Percentiles rank a stretch among this genome's conserved stretches.
phyloP scores from a whole-genome alignment of 805 yeast species.

The Candida nemodendra region DNA sequence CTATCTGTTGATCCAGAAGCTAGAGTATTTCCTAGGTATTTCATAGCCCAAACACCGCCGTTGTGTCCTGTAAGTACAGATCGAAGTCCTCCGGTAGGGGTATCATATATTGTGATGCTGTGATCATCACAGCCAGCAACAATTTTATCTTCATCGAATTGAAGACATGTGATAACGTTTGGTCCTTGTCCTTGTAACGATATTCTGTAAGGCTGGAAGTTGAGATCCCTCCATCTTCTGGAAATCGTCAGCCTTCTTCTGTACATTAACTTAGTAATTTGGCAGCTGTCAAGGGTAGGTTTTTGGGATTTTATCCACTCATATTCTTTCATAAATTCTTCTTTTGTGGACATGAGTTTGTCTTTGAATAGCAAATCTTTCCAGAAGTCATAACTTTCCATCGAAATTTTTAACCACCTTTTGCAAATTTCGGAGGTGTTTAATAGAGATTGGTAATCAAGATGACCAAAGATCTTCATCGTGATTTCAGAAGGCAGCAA shows the following conservation, averaged over 20 bases:
- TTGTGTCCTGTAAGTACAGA: constrained; percentile 79
- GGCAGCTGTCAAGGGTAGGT: constrained; percentile 11
- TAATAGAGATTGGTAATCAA: constrained; percentile 63
- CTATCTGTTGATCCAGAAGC: constrained; percentile 96
- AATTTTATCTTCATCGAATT: constrained; percentile 85
- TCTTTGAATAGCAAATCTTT: constrained; percentile 60
- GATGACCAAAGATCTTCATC: constrained; percentile 56
- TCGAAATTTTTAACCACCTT: constrained; percentile 67
- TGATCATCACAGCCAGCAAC: constrained; percentile 92
- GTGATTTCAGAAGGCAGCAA: constrained; percentile 75
- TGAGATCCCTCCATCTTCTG: constrained; percentile 78
- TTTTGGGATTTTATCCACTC: constrained; percentile 14
- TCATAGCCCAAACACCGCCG: constrained; percentile 99
- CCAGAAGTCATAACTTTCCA: constrained; percentile 68
- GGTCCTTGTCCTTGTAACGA: constrained; percentile 68
- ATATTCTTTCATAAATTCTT: constrained; percentile 39
- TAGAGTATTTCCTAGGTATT: constrained; percentile 76
- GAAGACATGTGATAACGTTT: constrained; percentile 91
- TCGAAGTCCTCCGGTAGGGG: constrained; percentile 65
- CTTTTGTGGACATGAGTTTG: constrained; percentile 47
- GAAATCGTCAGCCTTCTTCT: constrained; percentile 57
- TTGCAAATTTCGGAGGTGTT: constrained; percentile 63
- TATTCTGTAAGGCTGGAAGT: constrained; percentile 62
- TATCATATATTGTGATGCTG: constrained; percentile 75
- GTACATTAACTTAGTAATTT: constrained; percentile 41